These are phyloP conservation scores for Pelargonium myrrhifolium DNA, from an alignment of 441 rosid species.

Conservation along the genomic window DNA sequence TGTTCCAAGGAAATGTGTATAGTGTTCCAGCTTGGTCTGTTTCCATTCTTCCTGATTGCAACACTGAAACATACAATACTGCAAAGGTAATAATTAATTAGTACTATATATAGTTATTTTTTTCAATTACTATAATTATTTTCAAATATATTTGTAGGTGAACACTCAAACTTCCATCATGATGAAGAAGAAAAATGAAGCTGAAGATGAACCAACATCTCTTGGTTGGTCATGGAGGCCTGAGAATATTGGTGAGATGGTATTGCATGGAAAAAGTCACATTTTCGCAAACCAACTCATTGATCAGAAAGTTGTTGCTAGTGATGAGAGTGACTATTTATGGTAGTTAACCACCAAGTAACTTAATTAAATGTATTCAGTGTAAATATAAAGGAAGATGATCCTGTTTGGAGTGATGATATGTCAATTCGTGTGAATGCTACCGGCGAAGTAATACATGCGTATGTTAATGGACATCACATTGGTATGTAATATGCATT, in stretches of 20 bases:
- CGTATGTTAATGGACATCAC: slow-evolving; percentile 45
- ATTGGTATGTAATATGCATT: no score
- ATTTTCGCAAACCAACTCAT: slow-evolving; percentile 24
- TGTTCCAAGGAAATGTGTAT: slow-evolving; percentile 26
- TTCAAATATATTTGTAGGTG: slow-evolving; percentile 32
- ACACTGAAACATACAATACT: slow-evolving; percentile 36
- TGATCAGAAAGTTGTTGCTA: slow-evolving; percentile 51
- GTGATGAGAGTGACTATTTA: slow-evolving; percentile 55
- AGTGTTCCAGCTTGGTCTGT: slow-evolving; percentile 61
- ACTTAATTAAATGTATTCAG: slow-evolving; percentile 18
- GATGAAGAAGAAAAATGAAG: slow-evolving; percentile 40
- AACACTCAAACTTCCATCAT: slow-evolving; percentile 45
- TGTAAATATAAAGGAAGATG: slow-evolving; percentile 24
- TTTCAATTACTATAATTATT: no score
- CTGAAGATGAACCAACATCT: slow-evolving; percentile 29
- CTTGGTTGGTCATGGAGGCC: slow-evolving; percentile 72
- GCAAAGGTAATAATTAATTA: slow-evolving; percentile 54
- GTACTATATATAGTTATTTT: no score
- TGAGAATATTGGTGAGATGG: slow-evolving; percentile 24
- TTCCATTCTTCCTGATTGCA: slow-evolving; percentile 45
- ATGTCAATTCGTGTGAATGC: slow-evolving; percentile 42
- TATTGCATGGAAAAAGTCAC: slow-evolving; percentile 35
- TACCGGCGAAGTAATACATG: slow-evolving; percentile 48
- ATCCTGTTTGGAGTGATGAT: slow-evolving; percentile 33
- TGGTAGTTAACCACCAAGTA: slow-evolving; percentile 83